A percentile compares a stretch with the other conserved stretches of the same genome.
phyloP scores from a whole-genome alignment of 805 yeast species.

The Starmerella vitae region DNA sequence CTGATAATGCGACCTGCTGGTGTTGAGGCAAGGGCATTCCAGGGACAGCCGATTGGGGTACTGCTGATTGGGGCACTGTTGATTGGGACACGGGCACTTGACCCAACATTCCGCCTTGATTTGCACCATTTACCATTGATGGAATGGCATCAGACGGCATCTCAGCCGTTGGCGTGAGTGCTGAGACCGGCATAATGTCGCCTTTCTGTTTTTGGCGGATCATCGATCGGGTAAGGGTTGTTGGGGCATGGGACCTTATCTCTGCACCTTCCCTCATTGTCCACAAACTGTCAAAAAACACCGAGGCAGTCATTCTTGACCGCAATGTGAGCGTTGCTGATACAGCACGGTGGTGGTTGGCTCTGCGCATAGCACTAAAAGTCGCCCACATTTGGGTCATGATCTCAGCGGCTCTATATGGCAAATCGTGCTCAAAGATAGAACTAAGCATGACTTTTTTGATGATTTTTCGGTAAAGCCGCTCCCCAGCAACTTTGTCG shows the following conservation, averaged over 20 bases:
- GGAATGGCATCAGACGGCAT: not conserved
- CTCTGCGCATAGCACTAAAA: slow-evolving; percentile 40
- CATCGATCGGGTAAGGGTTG: slow-evolving; percentile 20
- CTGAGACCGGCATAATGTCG: not conserved
- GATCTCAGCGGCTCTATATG: slow-evolving; percentile 83
- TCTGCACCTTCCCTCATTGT: slow-evolving; percentile 77
- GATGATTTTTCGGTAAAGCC: slow-evolving; percentile 30
- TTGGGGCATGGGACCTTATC: slow-evolving; percentile 36
- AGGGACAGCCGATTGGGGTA: too few relatives aligned
- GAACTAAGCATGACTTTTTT: slow-evolving; percentile 61
- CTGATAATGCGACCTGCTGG: not conserved
- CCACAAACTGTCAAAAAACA: slow-evolving; percentile 83
- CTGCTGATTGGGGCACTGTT: not conserved
- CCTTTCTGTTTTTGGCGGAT: not conserved
- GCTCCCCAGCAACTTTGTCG: slow-evolving; percentile 60
- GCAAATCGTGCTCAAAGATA: slow-evolving; percentile 78
- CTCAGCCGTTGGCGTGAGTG: not conserved
- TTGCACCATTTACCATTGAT: not conserved
- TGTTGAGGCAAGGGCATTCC: not conserved
- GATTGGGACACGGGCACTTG: not conserved
- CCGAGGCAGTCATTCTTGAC: slow-evolving; percentile 83
- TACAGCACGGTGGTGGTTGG: slow-evolving; percentile 31
- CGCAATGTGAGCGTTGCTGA: slow-evolving; percentile 35
- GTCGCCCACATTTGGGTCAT: slow-evolving; percentile 91
- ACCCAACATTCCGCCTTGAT: too few relatives aligned